Percentiles rank a stretch among this genome's conserved stretches.
Conservation (phyloP, 805 yeast species). For the Jamesozyma rosinii region DNA sequence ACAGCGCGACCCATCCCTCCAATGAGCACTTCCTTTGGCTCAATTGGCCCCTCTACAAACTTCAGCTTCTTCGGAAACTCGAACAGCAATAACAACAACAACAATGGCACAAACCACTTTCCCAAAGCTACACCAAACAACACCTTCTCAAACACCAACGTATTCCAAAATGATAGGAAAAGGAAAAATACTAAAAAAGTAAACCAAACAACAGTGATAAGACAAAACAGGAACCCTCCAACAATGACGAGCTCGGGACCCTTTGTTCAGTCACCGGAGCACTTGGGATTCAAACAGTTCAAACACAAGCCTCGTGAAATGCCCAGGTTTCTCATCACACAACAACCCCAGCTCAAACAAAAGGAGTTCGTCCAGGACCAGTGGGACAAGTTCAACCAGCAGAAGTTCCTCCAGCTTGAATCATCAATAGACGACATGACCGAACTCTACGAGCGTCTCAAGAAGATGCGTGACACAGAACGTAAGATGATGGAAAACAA, state of each 20-base stretch:
- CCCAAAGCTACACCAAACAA: constrained; percentile 6
- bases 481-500: constrained; percentile 66
- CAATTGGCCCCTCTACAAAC: constrained; percentile 12
- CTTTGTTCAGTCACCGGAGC: constrained; percentile 16
- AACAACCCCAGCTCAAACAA: constrained; percentile 31
- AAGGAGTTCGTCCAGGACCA: constrained; percentile 32
- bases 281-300: constrained; percentile 14
- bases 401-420: constrained; percentile 47
- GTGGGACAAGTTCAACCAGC: constrained; percentile 77
- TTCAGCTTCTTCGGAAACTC: constrained; percentile 12
- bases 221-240: background rate
- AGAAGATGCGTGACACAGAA: constrained; percentile 63
- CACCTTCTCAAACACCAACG: constrained; percentile 5
- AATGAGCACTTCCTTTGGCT: constrained; percentile 14
- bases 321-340: constrained; percentile 33
- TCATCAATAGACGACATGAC: constrained; percentile 48
- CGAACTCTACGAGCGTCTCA: constrained; percentile 65
- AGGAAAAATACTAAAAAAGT: background rate
- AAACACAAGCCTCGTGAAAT: constrained; percentile 20
- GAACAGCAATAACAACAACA: constrained; percentile 3
- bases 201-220: background rate
- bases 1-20: too few relatives aligned
- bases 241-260: constrained; percentile 3
- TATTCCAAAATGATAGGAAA: constrained; percentile 3
- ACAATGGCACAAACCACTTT: background rate